phyloP scores from a whole-genome alignment of 1,284 basidiomycete genomes.

The Cryptococcus sp. region DNA sequence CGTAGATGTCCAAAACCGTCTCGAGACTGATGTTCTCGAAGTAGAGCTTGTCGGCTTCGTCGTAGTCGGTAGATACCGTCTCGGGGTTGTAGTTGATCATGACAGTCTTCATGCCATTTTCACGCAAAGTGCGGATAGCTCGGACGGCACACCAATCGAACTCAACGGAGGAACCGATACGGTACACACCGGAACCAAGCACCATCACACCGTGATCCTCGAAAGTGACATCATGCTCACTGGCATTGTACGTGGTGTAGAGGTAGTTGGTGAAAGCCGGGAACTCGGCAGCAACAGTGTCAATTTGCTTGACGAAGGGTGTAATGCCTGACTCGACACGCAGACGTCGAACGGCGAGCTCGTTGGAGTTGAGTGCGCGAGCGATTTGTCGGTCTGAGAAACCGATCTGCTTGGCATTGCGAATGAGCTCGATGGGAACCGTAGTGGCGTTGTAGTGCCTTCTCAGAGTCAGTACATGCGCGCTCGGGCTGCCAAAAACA shows the following conservation, averaged over 20 bases:
- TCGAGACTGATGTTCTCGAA: slow-evolving; percentile 98
- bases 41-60: slow-evolving; percentile 96
- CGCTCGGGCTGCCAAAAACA: slow-evolving; percentile 22
- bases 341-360: slow-evolving; percentile 62
- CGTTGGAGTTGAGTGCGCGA: slow-evolving; percentile 67
- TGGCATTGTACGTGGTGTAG: slow-evolving; percentile 95
- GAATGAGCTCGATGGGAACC: slow-evolving; percentile 67
- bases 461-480: slow-evolving; percentile 6
- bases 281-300: slow-evolving; percentile 98
- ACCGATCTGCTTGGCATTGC: slow-evolving; percentile 89
- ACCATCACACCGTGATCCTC: slow-evolving; percentile 94
- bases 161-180: slow-evolving; percentile 98
- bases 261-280: slow-evolving; percentile 98
- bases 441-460: slow-evolving; percentile 70
- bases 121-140: slow-evolving; percentile 90
- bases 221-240: slow-evolving; percentile 88
- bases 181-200: slow-evolving; percentile 95
- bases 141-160: slow-evolving; percentile 99
- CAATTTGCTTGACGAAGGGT: slow-evolving; percentile 98
- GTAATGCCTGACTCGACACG: slow-evolving; percentile 80
- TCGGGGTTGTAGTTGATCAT: slow-evolving; percentile 99
- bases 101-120: slow-evolving; percentile 91
- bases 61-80: slow-evolving; percentile 98
- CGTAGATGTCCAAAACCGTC: slow-evolving; percentile 96
- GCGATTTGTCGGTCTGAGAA: slow-evolving; percentile 94